These are phyloP conservation scores for Colletotrichum magnum DNA, from an alignment of 2,329 filamentous ascomycete genomes.

Conservation along the genomic window DNA sequence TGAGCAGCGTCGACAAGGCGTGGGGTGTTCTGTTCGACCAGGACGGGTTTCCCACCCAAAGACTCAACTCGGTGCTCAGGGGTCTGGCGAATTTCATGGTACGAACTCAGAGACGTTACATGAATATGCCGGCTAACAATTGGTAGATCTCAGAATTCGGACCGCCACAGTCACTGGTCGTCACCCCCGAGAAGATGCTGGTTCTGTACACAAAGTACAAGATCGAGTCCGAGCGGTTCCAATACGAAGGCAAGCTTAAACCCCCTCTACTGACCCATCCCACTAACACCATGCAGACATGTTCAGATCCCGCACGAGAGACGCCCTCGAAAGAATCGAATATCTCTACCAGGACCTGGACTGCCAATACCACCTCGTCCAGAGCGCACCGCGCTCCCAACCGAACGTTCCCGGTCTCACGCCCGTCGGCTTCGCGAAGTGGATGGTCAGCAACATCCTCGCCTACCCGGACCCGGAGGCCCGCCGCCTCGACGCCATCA, in stretches of 20 bases:
- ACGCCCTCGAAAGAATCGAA: slow-evolving; percentile 66
- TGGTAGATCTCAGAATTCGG: slow-evolving; percentile 49
- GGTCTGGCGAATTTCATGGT: slow-evolving; percentile 83
- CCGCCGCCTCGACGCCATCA: slow-evolving; percentile 76
- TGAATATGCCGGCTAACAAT: not conserved
- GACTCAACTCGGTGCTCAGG: slow-evolving; percentile 79
- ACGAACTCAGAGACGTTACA: slow-evolving; percentile 46
- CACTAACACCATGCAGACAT: slow-evolving; percentile 56
- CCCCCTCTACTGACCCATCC: not conserved
- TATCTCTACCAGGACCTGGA: slow-evolving; percentile 68
- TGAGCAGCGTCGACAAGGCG: slow-evolving; percentile 76
- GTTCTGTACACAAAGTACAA: slow-evolving; percentile 79
- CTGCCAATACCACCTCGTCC: slow-evolving; percentile 77
- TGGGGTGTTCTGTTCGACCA: slow-evolving; percentile 84
- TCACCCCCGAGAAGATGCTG: slow-evolving; percentile 82
- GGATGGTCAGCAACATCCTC: slow-evolving; percentile 80
- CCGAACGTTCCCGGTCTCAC: slow-evolving; percentile 77
- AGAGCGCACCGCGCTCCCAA: slow-evolving; percentile 62
- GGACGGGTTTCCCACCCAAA: slow-evolving; percentile 75
- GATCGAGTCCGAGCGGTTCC: slow-evolving; percentile 75
- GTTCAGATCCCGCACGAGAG: slow-evolving; percentile 60
- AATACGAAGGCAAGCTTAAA: slow-evolving; percentile 72
- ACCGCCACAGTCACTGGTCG: slow-evolving; percentile 64
- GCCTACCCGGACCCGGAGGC: slow-evolving; percentile 84
- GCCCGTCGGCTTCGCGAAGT: slow-evolving; percentile 76